phyloP scores from a whole-genome alignment of 177 flowering plant species.

The Vitis hybrid region DNA sequence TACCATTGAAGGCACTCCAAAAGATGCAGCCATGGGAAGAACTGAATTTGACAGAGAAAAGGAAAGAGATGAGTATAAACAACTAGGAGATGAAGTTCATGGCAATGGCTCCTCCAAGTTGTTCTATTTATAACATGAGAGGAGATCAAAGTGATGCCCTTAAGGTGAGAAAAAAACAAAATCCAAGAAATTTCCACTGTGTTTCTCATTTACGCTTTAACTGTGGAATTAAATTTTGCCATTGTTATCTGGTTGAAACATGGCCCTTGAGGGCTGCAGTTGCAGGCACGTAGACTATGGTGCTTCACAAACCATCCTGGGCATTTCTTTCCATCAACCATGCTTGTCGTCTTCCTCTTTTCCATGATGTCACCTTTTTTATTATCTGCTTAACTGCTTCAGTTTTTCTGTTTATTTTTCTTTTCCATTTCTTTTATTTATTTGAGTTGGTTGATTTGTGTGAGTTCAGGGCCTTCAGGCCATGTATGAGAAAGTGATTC shows the following conservation, averaged over 20 bases:
- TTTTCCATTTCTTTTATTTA: too few species aligned
- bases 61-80: not conserved
- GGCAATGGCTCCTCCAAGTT: constrained; percentile 13
- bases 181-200: constrained; percentile 8
- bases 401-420: constrained; percentile 8
- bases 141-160: constrained; percentile 1
- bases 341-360: constrained; percentile 12
- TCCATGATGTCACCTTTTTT: constrained; percentile 18
- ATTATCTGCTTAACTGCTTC: constrained; percentile 13
- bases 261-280: constrained; percentile 15
- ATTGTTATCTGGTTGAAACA: constrained; percentile 18
- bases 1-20: constrained; percentile 82
- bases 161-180: constrained; percentile 17
- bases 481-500: too few species aligned
- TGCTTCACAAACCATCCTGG: constrained; percentile 16
- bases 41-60: constrained; percentile 9
- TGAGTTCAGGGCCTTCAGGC: too few species aligned
- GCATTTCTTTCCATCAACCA: not conserved
- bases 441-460: too few species aligned
- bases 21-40: constrained; percentile 82
- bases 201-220: not conserved
- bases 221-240: constrained; percentile 1
- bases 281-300: constrained; percentile 31
- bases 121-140: constrained; percentile 37
- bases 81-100: constrained; percentile 28